Evolutionary conservation across 352 stramenopile genomes (phyloP), one percentile per base, ranked within the genome.

Genomic region (Globisporangium spinosum): DNA sequence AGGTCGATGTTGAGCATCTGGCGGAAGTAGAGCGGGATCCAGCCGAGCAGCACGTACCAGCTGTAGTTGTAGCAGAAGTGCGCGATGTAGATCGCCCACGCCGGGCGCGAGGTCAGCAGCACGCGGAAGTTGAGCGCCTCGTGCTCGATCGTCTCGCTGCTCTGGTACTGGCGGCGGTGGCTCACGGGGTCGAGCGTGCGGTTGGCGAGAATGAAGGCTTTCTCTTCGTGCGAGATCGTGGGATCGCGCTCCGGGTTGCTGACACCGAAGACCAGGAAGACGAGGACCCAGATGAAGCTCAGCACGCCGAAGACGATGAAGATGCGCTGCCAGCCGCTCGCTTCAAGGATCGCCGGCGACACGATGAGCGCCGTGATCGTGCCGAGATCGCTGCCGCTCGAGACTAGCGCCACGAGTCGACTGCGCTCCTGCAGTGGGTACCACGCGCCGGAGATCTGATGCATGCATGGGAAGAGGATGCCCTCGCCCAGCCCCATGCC

Each of bases 51-150:
- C 34, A 96, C 82, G 65, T 96, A 96, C 89, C 89, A 96, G 61
- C 82, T 87, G 73, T 95, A 96, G 69, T 96, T 96, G 74, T 93
- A 91, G 71, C 82, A 90, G 58, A 95, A 90, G 66, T 96, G 89
- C 22, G 86, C 85, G 15, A 89, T 74, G 73, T 96, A 96, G 65
- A 96, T 87, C 15, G 89, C 89, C 87, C 87, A 96, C 2, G 87
- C 89, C 15, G 85, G 68, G 0, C 82, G 76, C 15, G 79, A 91
- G 20, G 77, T 83, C 27, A 96, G 70, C 55, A 96, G 68, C 38
- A 89, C 78, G 12, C 68, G 67, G 78, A 83, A 93, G 64, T 92
- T 89, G 59, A 94, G 82, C 13, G 69, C 49, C 56, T 90, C 70
- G 5, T 73, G 75, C 65, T 84, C 76, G 38, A 85, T 7, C 38